Conservation (phyloP, 2,329 filamentous ascomycete species). For the Myriosclerotinia duriaeana region DNA sequence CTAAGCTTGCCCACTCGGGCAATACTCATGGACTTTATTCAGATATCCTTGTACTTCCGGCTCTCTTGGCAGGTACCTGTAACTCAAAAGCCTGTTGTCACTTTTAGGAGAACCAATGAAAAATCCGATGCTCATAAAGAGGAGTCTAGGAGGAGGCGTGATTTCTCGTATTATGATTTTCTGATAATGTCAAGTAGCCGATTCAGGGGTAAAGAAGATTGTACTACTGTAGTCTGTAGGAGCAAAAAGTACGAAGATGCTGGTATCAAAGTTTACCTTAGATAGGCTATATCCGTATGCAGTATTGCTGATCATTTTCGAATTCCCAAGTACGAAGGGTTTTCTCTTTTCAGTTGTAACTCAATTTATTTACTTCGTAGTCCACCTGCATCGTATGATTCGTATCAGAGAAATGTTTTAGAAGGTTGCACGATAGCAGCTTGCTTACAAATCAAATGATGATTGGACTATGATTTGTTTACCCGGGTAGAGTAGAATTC, state of each 20-base stretch:
- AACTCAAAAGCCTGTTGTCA: background rate
- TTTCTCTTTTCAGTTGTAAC: background rate
- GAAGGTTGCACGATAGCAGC: too few species aligned
- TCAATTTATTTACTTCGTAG: background rate
- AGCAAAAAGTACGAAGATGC: background rate
- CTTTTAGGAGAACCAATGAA: slow-evolving; percentile 4
- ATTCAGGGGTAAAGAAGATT: slow-evolving; percentile 5
- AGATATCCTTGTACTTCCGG: slow-evolving; percentile 13
- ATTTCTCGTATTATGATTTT: slow-evolving; percentile 19
- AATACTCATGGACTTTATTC: background rate
- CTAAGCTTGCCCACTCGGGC: slow-evolving; percentile 16
- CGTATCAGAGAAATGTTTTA: too few species aligned
- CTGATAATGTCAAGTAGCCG: slow-evolving; percentile 9
- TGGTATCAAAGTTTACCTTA: background rate
- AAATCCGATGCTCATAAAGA: background rate
- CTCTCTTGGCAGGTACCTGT: slow-evolving; percentile 22
- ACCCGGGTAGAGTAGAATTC: background rate
- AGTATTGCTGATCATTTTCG: background rate
- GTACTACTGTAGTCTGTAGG: too few species aligned
- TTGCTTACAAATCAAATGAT: slow-evolving; percentile 3
- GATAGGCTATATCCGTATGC: background rate
- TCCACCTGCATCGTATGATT: too few species aligned
- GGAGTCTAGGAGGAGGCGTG: slow-evolving; percentile 4
- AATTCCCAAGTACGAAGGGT: background rate
- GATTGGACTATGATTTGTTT: slow-evolving; percentile 9